phyloP scores from a whole-genome alignment of 225 moss, liverwort and hornwort species.

The Asterella californica region DNA sequence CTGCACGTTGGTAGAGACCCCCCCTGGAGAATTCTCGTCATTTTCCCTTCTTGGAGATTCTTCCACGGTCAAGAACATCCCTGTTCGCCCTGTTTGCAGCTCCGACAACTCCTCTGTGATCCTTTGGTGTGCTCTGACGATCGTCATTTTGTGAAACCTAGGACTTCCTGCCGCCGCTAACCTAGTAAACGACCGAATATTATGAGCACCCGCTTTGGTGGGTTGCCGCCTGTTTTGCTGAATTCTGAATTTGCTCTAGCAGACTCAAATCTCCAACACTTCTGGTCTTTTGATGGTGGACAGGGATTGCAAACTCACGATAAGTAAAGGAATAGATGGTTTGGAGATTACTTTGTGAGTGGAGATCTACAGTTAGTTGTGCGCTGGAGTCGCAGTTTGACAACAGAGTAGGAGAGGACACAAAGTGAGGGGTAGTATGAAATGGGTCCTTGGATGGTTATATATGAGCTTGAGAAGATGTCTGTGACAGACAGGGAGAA shows the following conservation, averaged over 20 bases:
- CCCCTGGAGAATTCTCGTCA: constrained; percentile 5
- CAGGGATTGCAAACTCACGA: too few relatives aligned
- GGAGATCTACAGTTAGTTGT: too few relatives aligned
- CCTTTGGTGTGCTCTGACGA: not conserved
- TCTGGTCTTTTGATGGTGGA: too few relatives aligned
- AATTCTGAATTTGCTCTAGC: not conserved
- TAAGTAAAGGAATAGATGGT: too few relatives aligned
- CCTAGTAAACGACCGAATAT: not conserved
- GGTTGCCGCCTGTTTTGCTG: not conserved
- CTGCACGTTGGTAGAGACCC: not conserved
- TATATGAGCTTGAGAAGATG: not conserved
- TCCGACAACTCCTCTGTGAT: not conserved
- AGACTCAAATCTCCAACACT: too few relatives aligned
- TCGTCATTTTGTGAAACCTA: not conserved
- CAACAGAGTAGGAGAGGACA: too few relatives aligned
- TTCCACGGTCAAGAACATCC: not conserved
- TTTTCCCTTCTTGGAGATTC: not conserved
- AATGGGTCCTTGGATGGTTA: not conserved
- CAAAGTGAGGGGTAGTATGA: too few relatives aligned
- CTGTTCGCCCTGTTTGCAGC: not conserved
- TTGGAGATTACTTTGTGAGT: too few relatives aligned
- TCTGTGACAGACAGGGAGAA: not conserved
- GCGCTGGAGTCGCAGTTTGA: too few relatives aligned
- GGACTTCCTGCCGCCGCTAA: not conserved
- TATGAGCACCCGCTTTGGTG: not conserved